Evolutionary conservation across 2,329 filamentous ascomycete genomes (phyloP), one percentile per base, ranked within the genome.

Genomic region (Aureobasidium sp.): DNA sequence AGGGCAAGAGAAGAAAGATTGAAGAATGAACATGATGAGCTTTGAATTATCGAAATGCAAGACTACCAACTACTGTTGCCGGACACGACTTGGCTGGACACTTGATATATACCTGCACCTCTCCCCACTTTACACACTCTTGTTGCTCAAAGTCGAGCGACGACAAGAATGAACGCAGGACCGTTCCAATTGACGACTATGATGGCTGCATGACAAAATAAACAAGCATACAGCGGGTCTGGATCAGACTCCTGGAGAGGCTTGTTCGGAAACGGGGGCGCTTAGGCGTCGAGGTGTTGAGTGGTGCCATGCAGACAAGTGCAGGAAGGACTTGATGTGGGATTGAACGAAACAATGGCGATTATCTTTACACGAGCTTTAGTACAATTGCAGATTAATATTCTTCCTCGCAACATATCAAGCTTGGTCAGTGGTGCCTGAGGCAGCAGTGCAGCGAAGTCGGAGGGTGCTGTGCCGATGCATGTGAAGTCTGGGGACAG

Each of bases 1-100:
- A 92, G 75, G 92, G 92, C 66, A 97, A 97, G 83, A 86, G 92
- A 78, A 87, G 92, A 78, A 95, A 90, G 80, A 76, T 85, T 63
- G 81, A 63, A 26, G 62, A 63, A 34, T 62, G 44, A 62, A 17
- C 2, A 29, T 20, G 51, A n/a, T 5, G 8, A 6, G 13, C 13
- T 29, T 20, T 12, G 36, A 3, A 15, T 5, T 41, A 15, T 17
- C 41, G 5, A 13, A 29, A 43, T 8, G 36, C 50, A 39, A 39
- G 6, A 9, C 20, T 27, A 17, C 27, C 34, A 10, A 39, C 13
- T 8, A 15, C 20, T 27, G 50, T 34, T 39, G 13, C 20, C 7
- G 20, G 34, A 52, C 20, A 37, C n/a, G 29, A 26, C 13, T 39
- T 24, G 7, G 2, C 10, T 52, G 3, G 8, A 53, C 13, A 26